Percentiles rank a stretch among this genome's conserved stretches.
Conservation (phyloP, 208 protist genomes). For the Trichomonas tenax region DNA sequence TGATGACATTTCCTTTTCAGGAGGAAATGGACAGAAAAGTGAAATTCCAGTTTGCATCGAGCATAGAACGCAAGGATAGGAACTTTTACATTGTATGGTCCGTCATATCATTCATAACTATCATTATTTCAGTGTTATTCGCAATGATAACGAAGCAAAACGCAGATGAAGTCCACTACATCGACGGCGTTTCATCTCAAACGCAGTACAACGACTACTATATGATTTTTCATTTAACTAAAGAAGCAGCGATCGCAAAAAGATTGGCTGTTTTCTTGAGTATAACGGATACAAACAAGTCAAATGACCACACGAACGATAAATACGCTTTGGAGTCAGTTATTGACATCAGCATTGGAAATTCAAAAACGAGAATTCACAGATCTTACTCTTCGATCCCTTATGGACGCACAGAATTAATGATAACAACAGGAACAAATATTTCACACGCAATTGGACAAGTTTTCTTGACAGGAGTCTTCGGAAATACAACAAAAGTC, state of each 20-base stretch:
- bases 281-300: background rate
- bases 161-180: background rate
- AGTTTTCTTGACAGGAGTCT: background rate
- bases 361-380: background rate
- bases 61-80: background rate
- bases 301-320: background rate
- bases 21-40: background rate
- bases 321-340: background rate
- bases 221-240: background rate
- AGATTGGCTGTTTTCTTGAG: background rate
- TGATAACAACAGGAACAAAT: background rate
- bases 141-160: background rate
- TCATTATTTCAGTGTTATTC: background rate
- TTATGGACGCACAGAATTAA: background rate
- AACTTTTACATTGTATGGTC: background rate
- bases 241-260: background rate
- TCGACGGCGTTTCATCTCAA: background rate
- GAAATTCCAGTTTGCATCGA: background rate
- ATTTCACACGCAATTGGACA: background rate
- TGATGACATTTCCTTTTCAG: background rate
- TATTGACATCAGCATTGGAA: background rate
- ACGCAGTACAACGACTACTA: background rate
- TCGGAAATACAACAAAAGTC: background rate
- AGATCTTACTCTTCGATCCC: background rate
- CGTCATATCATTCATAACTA: background rate